Percentiles rank a stretch among this genome's conserved stretches.
Evolutionary conservation across 495 filamentous ascomycete genomes (phyloP).

Genomic region (Durotheca rogersii): DNA sequence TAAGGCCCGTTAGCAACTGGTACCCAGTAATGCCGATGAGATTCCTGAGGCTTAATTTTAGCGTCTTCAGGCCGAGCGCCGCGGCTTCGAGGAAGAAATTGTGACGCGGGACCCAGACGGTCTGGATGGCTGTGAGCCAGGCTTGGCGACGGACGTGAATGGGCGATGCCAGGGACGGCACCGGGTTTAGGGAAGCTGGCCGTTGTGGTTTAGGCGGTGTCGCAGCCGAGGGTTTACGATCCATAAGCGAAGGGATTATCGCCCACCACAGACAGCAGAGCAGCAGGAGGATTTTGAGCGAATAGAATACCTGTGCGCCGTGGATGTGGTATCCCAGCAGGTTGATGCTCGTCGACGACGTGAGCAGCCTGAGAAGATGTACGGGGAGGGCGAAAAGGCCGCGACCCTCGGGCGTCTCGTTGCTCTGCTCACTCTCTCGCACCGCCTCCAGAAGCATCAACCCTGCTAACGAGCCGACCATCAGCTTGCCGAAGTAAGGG

Average conservation of each 20-base stretch:
- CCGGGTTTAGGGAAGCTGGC: conserved; percentile 48
- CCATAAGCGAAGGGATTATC: conserved; percentile 66
- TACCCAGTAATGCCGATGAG: conserved; percentile 74
- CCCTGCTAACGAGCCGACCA: conserved; percentile 88
- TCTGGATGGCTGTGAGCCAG: conserved; percentile 93
- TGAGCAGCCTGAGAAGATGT: conserved; percentile 49
- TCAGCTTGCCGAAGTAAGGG: conserved; percentile 67
- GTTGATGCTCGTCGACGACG: conserved; percentile 43
- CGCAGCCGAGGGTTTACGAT: conserved; percentile 40
- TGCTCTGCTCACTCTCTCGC: conserved; percentile 55
- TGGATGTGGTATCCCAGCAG: conserved; percentile 51
- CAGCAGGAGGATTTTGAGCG: conserved; percentile 61
- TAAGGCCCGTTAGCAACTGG: conserved; percentile 73
- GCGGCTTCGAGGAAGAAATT: conserved; percentile 81
- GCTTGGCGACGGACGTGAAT: conserved; percentile 84
- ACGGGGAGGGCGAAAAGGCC: conserved; percentile 71
- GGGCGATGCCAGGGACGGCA: conserved; percentile 73
- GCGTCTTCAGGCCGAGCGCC: conserved; percentile 73
- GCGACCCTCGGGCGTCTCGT: conserved; percentile 60
- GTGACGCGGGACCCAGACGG: conserved; percentile 89
- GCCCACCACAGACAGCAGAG: conserved; percentile 68
- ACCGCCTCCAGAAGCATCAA: conserved; percentile 87
- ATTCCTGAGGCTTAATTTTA: conserved; percentile 79
- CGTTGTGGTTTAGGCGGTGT: conserved; percentile 43
- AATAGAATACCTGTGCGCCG: conserved; percentile 43